Evolutionary conservation across 2,329 filamentous ascomycete genomes (phyloP), one percentile per base, ranked within the genome.

Genomic region (Sporothrix protearum): DNA sequence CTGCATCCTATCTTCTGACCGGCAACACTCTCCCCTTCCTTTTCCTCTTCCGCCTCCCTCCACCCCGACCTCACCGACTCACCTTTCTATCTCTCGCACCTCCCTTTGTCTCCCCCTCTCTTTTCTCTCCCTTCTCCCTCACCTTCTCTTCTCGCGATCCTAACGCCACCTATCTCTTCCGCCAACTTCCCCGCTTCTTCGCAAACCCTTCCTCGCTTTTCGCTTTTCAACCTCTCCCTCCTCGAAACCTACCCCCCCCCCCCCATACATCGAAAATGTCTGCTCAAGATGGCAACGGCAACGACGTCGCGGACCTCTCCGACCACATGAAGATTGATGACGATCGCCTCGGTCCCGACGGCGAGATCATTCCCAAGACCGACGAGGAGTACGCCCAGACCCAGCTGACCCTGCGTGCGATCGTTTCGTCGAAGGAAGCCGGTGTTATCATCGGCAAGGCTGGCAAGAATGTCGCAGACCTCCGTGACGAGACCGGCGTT

Each of bases 371-470:
- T 73, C 95, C 93, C 78, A 96, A 95, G 85, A 97, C 95, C 72
- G 96, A 99, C 77, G 94, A 98, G 80, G 96, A 99, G 82, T 99
- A 99, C 80, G 94, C 93, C 68, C 89, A 94, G 80, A 90, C 94
- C 69, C 92, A 96, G 82, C 87, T 99, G 78, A 99, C 96, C 74
- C 89, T 99, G 75, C 92, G 96, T 80, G 96, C 96, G 77, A 97
- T 99, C 80, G 96, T 99, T 76, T 97, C 96, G 45, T 97, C 96
- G 81, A 98, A 98, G 85, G 96, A 99, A 83, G 96, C 96, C 73
- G 96, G 96, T 79, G 94, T 99, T 78, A 98, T 99, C 82, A 99
- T 99, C 81, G 96, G 96, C 82, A 99, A 99, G 85, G 94, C 91
- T 72, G 96, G 96, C 80, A 97, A 98, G 87, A 98, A 99, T 79